phyloP scores from a whole-genome alignment of 176 grass and related monocot species.

The Zea mays region Zm-B73-REFERENCE-NAM-5.0 NC_050099.1:80473001-80473500 shows the following conservation, averaged over 20 bases:
- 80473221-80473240: constrained; percentile 45
- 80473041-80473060: constrained; percentile 47
- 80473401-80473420: constrained; percentile 72
- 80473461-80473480: constrained; percentile 61
- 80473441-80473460: constrained; percentile 59
- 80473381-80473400: constrained; percentile 61
- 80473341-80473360: constrained; percentile 75
- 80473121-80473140: constrained; percentile 42
- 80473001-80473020: constrained; percentile 49
- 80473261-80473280: constrained; percentile 61
- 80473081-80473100: constrained; percentile 54
- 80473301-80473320: constrained; percentile 68
- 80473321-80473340: constrained; percentile 60
- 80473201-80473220: constrained; percentile 47
- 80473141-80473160: constrained; percentile 47
- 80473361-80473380: constrained; percentile 47
- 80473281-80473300: constrained; percentile 77
- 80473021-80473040: constrained; percentile 83
- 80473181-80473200: constrained; percentile 36
- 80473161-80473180: constrained; percentile 48
- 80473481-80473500: constrained; percentile 44
- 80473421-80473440: constrained; percentile 50
- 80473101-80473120: constrained; percentile 30
- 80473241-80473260: constrained; percentile 41
- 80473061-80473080: constrained; percentile 61